phyloP scores from a whole-genome alignment of 192 early-diverging fungal species.

The Coemansia sp. region DNA sequence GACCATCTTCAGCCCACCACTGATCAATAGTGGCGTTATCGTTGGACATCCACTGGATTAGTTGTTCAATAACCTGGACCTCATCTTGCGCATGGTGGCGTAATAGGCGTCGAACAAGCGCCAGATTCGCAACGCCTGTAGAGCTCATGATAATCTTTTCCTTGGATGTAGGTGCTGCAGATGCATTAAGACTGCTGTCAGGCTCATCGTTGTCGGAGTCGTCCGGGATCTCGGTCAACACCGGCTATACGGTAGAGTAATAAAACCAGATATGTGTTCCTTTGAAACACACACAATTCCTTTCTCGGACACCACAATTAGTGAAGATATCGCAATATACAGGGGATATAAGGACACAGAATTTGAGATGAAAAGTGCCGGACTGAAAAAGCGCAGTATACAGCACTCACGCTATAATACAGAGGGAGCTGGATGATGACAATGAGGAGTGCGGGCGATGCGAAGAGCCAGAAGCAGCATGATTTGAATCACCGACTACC shows the following conservation, averaged over 20 bases:
- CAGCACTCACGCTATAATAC: conserved; percentile 14
- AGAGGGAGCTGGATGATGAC: conserved; percentile 4
- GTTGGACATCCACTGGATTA: conserved; percentile 51
- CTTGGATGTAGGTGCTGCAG: conserved; percentile 15
- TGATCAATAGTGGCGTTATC: conserved; percentile 8
- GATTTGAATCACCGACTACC: neutral
- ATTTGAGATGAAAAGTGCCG: neutral
- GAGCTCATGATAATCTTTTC: conserved; percentile 63
- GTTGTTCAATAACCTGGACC: conserved; percentile 57
- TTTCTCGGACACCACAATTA: neutral
- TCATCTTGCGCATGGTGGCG: conserved; percentile 46
- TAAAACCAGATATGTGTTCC: neutral
- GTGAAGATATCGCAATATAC: neutral
- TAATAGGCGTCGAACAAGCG: conserved; percentile 56
- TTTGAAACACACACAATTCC: neutral
- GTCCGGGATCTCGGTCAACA: conserved; percentile 13
- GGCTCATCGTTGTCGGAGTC: conserved; percentile 19
- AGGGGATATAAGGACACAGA: neutral
- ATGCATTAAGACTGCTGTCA: conserved; percentile 2
- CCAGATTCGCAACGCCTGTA: conserved; percentile 54
- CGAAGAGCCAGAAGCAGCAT: neutral
- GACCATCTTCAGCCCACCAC: conserved; percentile 32
- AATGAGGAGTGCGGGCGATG: neutral
- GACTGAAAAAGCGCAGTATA: neutral
- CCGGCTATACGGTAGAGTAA: neutral